phyloP scores from a whole-genome alignment of 352 stramenopile species.

The Globisporangium abappressorium region DNA sequence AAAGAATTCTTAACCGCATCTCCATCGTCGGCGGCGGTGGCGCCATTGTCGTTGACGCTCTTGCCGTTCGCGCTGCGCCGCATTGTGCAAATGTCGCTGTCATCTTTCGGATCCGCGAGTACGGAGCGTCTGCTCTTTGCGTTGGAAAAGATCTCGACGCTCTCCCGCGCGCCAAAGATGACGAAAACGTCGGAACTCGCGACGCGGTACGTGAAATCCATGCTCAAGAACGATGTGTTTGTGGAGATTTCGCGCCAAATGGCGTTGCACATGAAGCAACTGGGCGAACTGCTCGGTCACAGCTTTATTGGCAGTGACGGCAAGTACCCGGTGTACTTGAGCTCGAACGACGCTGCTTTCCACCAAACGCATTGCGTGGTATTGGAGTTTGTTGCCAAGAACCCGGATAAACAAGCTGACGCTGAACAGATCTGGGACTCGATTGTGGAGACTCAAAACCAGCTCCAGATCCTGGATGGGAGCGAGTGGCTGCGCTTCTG shows the following conservation, averaged over 20 bases:
- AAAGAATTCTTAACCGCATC: slow-evolving; percentile 43
- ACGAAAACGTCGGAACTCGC: slow-evolving; percentile 29
- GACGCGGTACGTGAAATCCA: slow-evolving; percentile 47
- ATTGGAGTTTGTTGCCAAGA: slow-evolving; percentile 2
- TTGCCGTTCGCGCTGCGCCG: slow-evolving; percentile 58
- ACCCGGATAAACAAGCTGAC: slow-evolving; percentile 20
- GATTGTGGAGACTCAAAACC: slow-evolving; percentile 34
- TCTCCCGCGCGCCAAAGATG: slow-evolving; percentile 5
- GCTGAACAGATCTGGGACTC: slow-evolving; percentile 37
- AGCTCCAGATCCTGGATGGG: slow-evolving; percentile 55
- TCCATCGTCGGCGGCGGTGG: not conserved
- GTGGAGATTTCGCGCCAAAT: slow-evolving; percentile 26
- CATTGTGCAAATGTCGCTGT: slow-evolving; percentile 40
- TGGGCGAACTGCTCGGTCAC: slow-evolving; percentile 22
- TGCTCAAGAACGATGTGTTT: slow-evolving; percentile 51
- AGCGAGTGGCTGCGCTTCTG: slow-evolving; percentile 71
- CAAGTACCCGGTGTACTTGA: slow-evolving; percentile 44
- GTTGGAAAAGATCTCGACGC: slow-evolving; percentile 52
- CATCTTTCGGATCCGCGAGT: slow-evolving; percentile 35
- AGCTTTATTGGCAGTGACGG: slow-evolving; percentile 1
- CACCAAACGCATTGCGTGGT: slow-evolving; percentile 27
- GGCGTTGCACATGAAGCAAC: slow-evolving; percentile 16
- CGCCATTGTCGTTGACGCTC: slow-evolving; percentile 28
- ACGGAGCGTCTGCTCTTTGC: slow-evolving; percentile 53
- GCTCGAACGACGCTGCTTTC: slow-evolving; percentile 49